Evolutionary conservation across 371 early-diverging fungal genomes (phyloP).

Genomic region (Amoeboaphelidium protococcarum): DNA sequence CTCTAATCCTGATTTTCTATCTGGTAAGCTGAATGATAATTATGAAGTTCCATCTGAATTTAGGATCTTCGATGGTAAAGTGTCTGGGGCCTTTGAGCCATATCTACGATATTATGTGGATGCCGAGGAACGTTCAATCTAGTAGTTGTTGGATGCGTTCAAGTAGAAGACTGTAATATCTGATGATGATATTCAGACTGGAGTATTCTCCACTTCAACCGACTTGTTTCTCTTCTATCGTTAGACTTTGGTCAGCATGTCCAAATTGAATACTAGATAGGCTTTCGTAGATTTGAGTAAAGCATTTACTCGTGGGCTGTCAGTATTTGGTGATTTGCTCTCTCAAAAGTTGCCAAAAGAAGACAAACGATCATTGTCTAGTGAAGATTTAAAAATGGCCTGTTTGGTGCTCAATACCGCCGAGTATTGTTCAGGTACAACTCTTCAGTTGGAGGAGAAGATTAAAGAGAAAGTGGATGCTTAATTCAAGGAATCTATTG

Average conservation of each 20-base stretch:
- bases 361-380: slow-evolving; percentile 25
- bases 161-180: neutral
- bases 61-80: slow-evolving; percentile 30
- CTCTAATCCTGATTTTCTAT: neutral
- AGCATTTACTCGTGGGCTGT: slow-evolving; percentile 30
- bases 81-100: slow-evolving; percentile 63
- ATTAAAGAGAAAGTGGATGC: slow-evolving; percentile 44
- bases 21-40: neutral
- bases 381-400: slow-evolving; percentile 28
- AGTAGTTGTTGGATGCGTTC: slow-evolving; percentile 29
- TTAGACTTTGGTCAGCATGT: slow-evolving; percentile 50
- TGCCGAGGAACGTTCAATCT: slow-evolving; percentile 40
- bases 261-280: slow-evolving; percentile 52
- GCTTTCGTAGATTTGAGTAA: slow-evolving; percentile 43
- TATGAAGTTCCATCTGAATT: neutral
- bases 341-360: slow-evolving; percentile 13
- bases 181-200: slow-evolving; percentile 18
- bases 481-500: slow-evolving; percentile 28
- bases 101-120: slow-evolving; percentile 52
- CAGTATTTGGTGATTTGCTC: neutral
- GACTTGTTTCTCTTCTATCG: slow-evolving; percentile 70
- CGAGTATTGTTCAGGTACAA: slow-evolving; percentile 71
- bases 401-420: slow-evolving; percentile 65
- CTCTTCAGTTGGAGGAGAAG: slow-evolving; percentile 60
- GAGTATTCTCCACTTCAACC: slow-evolving; percentile 54